Evolutionary conservation across 2,329 filamentous ascomycete genomes (phyloP).

Genomic region (Apiospora aurea): DNA sequence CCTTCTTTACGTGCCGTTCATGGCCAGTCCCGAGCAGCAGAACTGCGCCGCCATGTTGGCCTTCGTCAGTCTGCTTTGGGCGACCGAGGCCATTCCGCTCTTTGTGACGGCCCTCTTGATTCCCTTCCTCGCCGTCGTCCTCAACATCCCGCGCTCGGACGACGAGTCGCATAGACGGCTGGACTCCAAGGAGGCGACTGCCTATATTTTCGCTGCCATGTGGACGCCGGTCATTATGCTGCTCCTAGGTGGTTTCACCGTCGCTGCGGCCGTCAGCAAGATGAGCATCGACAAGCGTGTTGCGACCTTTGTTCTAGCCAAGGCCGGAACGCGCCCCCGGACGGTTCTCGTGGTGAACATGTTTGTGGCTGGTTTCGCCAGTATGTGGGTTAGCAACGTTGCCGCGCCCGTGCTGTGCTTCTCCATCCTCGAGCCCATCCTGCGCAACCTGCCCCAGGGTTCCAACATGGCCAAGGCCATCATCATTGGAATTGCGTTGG

Average conservation of each 20-base stretch:
- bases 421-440: slow-evolving; percentile 96
- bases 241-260: slow-evolving; percentile 91
- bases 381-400: slow-evolving; percentile 99
- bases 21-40: slow-evolving; percentile 89
- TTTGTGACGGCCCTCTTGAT: slow-evolving; percentile 96
- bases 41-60: slow-evolving; percentile 94
- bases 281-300: slow-evolving; percentile 98
- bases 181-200: slow-evolving; percentile 79
- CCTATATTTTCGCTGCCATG: slow-evolving; percentile 92
- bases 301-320: slow-evolving; percentile 94
- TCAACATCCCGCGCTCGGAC: slow-evolving; percentile 84
- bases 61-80: slow-evolving; percentile 94
- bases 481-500: slow-evolving; percentile 92
- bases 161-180: slow-evolving; percentile 72
- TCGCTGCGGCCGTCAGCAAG: slow-evolving; percentile 93
- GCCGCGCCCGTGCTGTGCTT: slow-evolving; percentile 96
- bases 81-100: slow-evolving; percentile 95
- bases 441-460: slow-evolving; percentile 89
- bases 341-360: slow-evolving; percentile 96
- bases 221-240: slow-evolving; percentile 99
- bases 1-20: slow-evolving; percentile 79
- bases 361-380: slow-evolving; percentile 97
- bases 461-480: slow-evolving; percentile 95
- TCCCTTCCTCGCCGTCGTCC: slow-evolving; percentile 88
- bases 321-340: slow-evolving; percentile 88